phyloP scores from a whole-genome alignment of 805 yeast species.

The Metschnikowia corniflorae region DNA sequence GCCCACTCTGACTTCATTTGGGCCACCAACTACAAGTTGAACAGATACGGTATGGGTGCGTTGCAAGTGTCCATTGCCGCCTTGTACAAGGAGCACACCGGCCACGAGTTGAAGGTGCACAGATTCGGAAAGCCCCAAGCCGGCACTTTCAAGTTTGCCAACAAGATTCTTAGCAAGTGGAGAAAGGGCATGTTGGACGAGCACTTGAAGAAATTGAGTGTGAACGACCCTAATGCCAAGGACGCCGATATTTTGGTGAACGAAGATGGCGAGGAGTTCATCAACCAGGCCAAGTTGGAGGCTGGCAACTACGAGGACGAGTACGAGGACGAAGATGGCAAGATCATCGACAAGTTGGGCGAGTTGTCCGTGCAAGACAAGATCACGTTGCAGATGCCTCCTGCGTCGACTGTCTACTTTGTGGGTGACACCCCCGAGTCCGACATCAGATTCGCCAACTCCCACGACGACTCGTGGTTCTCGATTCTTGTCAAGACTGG shows the following conservation, averaged over 20 bases:
- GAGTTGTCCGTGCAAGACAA: conserved; percentile 29
- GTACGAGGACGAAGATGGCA: conserved; percentile 30
- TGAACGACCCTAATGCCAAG: conserved; percentile 41
- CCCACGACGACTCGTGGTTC: conserved; percentile 81
- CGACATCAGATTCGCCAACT: conserved; percentile 82
- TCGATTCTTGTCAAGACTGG: conserved; percentile 85
- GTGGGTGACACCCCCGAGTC: conserved; percentile 91
- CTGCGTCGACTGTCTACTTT: conserved; percentile 81
- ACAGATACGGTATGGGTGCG: conserved; percentile 94
- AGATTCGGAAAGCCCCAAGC: conserved; percentile 89
- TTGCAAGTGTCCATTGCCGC: conserved; percentile 86
- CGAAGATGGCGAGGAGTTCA: conserved; percentile 43
- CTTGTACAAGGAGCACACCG: conserved; percentile 78
- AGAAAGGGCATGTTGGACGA: conserved; percentile 73
- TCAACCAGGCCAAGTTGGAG: conserved; percentile 42
- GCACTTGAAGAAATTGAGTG: conserved; percentile 55
- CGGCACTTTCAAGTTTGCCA: conserved; percentile 82
- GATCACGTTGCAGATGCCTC: conserved; percentile 61
- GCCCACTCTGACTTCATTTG: conserved; percentile 92
- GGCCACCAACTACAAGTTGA: conserved; percentile 82
- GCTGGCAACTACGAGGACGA: conserved; percentile 28
- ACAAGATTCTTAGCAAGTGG: conserved; percentile 73
- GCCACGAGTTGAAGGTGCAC: conserved; percentile 71
- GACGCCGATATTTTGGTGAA: conserved; percentile 42
- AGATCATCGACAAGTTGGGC: conserved; percentile 22